Evolutionary conservation across 768 basidiomycete genomes (phyloP), one percentile per base, ranked within the genome.

Genomic region (Psilocybe azurescens): DNA sequence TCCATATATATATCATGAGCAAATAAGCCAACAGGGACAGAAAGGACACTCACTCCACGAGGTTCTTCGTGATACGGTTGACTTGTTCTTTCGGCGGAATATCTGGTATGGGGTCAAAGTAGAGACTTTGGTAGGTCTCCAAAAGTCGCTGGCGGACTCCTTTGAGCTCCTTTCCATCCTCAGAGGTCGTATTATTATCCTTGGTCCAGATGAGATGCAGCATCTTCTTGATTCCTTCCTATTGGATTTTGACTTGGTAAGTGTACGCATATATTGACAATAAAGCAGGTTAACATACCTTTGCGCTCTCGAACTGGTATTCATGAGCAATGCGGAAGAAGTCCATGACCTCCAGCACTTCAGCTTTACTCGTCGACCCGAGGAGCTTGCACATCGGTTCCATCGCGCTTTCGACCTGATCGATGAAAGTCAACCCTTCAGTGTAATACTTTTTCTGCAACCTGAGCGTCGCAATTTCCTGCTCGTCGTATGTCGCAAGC

Each of bases 171-270:
- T 82, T 79, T 2, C 81, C 83, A 53, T 85, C 84, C 67, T 84
- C 84, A 3, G 80, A 74, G 9, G 70, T 86, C n/a, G 91, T 86
- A 54, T 78, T 90, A 70, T 94, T 94, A 70, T 99, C 97, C 72
- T 99, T 99, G 29, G 86, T 85, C 97, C 97, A 99, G 67, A 99
- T 93, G 28, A 99, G 81, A 73, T 99, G 97, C 13, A 99, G 73
- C 97, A 99, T 98, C 70, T 89, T 94, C 79, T 92, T 95, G 70
- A 99, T 89, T 0, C 97, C 97, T 13, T 77, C 75, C 94, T 97
- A 66, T 58, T 9, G 11, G 33, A 33, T 30, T 58, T 50, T 24
- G 24, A 24, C 24, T 48, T n/a, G 20, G 28, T 18, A 44, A 38
- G 18, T n/a, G 36, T 11, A 2, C 5, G 55, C 6, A 16, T 61